Conservation (phyloP, 176 grass and related monocot genomes). For the Thalia dealbata region DNA sequence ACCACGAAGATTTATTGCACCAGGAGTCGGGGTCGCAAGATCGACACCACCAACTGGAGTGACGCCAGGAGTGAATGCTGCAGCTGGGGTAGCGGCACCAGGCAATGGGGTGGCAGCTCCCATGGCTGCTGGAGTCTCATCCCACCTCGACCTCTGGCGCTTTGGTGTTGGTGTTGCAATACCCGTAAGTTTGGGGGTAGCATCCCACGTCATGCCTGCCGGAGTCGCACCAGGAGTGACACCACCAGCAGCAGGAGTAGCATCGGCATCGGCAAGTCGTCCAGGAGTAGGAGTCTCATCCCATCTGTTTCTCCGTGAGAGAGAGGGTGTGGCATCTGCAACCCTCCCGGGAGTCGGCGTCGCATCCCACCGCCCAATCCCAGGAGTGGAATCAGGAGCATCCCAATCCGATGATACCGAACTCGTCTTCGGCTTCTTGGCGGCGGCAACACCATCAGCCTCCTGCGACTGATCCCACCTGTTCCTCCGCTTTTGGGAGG, state of each 20-base stretch:
- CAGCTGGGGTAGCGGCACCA: conserved; percentile 24
- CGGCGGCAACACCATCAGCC: conserved; percentile 27
- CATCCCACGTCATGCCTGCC: conserved; percentile 85
- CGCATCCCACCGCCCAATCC: conserved; percentile 74
- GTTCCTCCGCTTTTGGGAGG: conserved; percentile 53
- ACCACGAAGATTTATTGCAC: conserved; percentile 43
- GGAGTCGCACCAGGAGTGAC: conserved; percentile 65
- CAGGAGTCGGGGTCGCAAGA: conserved; percentile 52
- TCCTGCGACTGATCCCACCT: conserved; percentile 97
- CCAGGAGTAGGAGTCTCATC: conserved; percentile 94
- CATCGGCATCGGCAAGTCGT: conserved; percentile 80
- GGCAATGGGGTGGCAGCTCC: conserved; percentile 47
- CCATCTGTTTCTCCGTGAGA: conserved; percentile 75
- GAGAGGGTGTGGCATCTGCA: conserved; percentile 51
- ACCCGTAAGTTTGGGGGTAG: conserved; percentile 74
- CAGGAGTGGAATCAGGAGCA: conserved; percentile 79
- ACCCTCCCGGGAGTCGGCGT: conserved; percentile 58
- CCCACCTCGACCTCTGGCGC: conserved; percentile 91
- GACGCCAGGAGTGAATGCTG: conserved; percentile 62
- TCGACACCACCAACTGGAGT: conserved; percentile 75
- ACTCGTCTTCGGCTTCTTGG: conserved; percentile 52
- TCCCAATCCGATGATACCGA: conserved; percentile 63
- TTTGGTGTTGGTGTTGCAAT: conserved; percentile 85
- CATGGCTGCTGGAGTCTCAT: conserved; percentile 79
- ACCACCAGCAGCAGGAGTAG: conserved; percentile 66